Conservation (phyloP, 345 rosid species). For the Syzygium jambos region DNA sequence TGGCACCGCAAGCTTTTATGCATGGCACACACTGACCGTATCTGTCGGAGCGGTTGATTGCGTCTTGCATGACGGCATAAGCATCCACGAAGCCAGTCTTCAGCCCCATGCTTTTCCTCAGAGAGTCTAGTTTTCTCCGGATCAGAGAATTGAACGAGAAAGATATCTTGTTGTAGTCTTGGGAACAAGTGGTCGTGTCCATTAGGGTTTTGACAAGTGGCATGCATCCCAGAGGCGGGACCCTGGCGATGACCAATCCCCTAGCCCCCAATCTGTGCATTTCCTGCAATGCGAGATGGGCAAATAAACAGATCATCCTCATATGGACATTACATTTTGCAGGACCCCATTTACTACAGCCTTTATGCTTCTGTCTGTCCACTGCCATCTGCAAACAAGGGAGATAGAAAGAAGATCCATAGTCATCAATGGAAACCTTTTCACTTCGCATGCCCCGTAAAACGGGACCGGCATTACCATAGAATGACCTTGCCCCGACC, state of each 20-base stretch:
- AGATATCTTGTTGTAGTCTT: constrained; percentile 34
- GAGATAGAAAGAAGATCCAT: not conserved
- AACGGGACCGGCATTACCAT: not conserved
- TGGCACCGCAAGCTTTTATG: not conserved
- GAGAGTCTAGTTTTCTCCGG: constrained; percentile 19
- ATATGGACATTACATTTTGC: not conserved
- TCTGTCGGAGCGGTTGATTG: constrained; percentile 31
- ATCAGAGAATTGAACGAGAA: constrained; percentile 50
- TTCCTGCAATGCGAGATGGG: constrained; percentile 21
- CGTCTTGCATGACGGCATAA: constrained; percentile 29
- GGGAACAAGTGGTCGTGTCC: constrained; percentile 37
- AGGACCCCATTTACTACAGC: not conserved
- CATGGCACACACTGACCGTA: constrained; percentile 29
- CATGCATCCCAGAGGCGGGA: constrained; percentile 89
- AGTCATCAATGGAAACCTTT: not conserved
- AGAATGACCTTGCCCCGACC: not conserved
- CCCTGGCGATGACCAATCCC: constrained; percentile 62
- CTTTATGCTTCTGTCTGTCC: not conserved
- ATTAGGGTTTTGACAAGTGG: constrained; percentile 56
- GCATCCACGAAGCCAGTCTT: constrained; percentile 50
- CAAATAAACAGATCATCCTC: not conserved
- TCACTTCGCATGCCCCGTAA: not conserved
- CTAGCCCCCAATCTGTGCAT: constrained; percentile 50
- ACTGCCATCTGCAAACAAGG: not conserved
- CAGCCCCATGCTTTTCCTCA: constrained; percentile 25